Base-by-base conservation (phyloP, 2,329 filamentous ascomycete genomes). In the Neodidymelliopsis sp. region DNA sequence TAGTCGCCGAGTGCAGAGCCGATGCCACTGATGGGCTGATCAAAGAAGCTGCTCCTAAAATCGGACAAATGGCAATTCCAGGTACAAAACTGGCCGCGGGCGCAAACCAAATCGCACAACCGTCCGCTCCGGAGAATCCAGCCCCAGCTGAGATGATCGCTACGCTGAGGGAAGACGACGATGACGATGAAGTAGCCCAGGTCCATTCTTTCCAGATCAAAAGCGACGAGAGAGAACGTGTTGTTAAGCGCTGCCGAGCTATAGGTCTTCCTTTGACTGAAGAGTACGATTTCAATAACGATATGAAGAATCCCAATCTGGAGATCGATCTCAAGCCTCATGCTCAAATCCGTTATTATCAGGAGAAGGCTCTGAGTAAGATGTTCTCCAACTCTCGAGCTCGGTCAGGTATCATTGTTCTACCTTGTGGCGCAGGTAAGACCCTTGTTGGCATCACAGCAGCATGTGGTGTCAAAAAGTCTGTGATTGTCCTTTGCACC, bases 371-470 rank as follows among this genome's bases (percentile, higher is more conserved):
- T 59, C 79, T 99, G 8, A 96, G 90, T 77, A 99, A 99, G 74
- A 99, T 99, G 94, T 99, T 99, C 71, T 93, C 94, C 68, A 99
- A 99, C 68, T 93, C 93, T 38, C 88, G 94, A 74, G 94, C 94
- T 11, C 94, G 96, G 77, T 97, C 91, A 73, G 94, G 94, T 48
- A 95, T 99, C 60, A 99, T 99, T 51, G 94, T 99, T 46, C 75
- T 99, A 62, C 94, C 94, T 13, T 99, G 94, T 71, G 94, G 94
- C 60, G 94, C 94, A 13, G 94, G 94, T 51, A 99, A 99, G 78
- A 99, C 94, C 1, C 77, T 99, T 29, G 94, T 99, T 12, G 94
- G 94, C n/a, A 96, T 99, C 61, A 97, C 94, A 15, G 94, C 94
- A 30, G 94, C 92, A 15, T 97, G 94, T 74, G 97, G 94, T 4